Percentiles rank a stretch among this genome's conserved stretches.
Evolutionary conservation across 2,329 filamentous ascomycete species (phyloP).

Genomic region (Aspergillus eucalypticola): DNA sequence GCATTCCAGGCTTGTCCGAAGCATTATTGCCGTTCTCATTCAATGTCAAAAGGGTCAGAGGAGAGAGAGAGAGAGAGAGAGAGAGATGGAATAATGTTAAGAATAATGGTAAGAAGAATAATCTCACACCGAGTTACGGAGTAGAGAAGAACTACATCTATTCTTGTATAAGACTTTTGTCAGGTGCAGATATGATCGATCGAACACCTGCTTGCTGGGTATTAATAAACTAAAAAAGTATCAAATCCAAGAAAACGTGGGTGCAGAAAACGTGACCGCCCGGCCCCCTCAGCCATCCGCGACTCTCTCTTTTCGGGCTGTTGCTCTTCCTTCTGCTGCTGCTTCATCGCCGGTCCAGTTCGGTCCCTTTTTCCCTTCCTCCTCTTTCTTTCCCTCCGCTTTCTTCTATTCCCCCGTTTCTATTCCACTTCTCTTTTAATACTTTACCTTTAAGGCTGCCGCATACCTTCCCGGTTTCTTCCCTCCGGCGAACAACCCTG

Average conservation of each 20-base stretch:
- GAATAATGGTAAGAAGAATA: no score
- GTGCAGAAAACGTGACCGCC: constrained; percentile 20
- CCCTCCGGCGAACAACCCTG: not conserved
- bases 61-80: no score
- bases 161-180: no score
- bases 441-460: not conserved
- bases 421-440: constrained; percentile 1
- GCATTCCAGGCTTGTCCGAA: not conserved
- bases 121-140: no score
- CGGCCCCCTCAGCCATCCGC: not conserved
- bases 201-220: not conserved
- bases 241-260: not conserved
- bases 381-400: constrained; percentile 3
- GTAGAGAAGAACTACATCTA: no score
- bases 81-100: no score
- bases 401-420: not conserved
- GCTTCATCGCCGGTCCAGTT: not conserved
- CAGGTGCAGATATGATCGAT: no score
- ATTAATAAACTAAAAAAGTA: not conserved
- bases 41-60: no score
- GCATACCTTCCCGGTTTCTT: not conserved
- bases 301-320: not conserved
- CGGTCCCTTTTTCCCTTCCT: constrained; percentile 6
- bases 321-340: not conserved
- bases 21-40: not conserved